Base-by-base conservation (phyloP, 768 basidiomycete genomes). In the Mycena floridula region DNA sequence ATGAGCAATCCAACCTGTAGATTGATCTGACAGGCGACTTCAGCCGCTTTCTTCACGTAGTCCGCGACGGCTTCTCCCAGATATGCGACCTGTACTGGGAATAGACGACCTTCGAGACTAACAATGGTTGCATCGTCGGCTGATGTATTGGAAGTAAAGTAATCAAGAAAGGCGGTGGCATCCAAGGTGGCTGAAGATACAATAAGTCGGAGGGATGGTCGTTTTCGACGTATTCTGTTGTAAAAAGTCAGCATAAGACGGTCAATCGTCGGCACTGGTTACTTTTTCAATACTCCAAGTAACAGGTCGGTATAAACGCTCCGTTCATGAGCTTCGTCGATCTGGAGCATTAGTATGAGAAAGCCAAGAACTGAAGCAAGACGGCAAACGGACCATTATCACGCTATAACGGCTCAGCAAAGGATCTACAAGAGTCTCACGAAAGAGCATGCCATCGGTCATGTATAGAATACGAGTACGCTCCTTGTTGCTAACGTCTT, bases 381-480 rank as follows among this genome's bases (percentile, higher is more conserved):
- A n/a, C 30, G 28, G 20, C 15, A 4, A 46, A 60, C 73, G 39
- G 52, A 86, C 92, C 93, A 99, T 98, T 49, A 98, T 86, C 8
- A 93, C 91, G 56, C 91, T 95, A 57, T 94, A 97, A 21, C 85
- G 82, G 59, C 85, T 90, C 42, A 99, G 73, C 23, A 97, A 63
- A 15, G 96, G 96, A 58, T 99, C 95, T 27, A 93, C 70, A 55
- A 97, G 76, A 20, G 85, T 85, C 66, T 97, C 94, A 47, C 94
- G 80, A 61, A 98, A 97, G 27, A 99, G 81, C 83, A 98, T 94
- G 37, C 96, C 96, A 61, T 99, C 96, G 25, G 96, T 99, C 79
- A 98, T 77, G 62, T 98, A 99, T 32, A 92, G 75, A 60, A 99
- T 89, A 22, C 89, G 77, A 2, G 96, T 98, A 42, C 79, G 72